Evolutionary conservation across 78 protist species (phyloP), one percentile per base, ranked within the genome.

Genomic region (Diacronema lutheri): DNA sequence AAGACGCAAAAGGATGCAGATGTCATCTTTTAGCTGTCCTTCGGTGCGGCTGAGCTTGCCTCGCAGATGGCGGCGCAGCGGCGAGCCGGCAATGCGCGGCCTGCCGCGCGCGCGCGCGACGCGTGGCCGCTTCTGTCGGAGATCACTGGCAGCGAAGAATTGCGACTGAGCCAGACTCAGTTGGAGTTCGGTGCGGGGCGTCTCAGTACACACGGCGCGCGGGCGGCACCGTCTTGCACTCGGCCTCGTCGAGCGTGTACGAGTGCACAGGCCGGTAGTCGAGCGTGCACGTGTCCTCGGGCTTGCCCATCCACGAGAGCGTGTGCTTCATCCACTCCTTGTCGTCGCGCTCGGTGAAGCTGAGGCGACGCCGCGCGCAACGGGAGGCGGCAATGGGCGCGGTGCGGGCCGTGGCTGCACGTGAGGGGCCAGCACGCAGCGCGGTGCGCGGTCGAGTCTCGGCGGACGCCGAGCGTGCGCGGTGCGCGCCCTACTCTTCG

Each of bases 311-410:
- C 31, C 23, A 46, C 11, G 76, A 40, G 60, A 62, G 62, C 33
- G 33, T 40, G 66, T 83, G 87, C 37, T 97, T 97, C 96, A 96
- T 90, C 99, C 99, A 98, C 73, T 97, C 88, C 29, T 23, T 90
- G 85, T 96, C 97, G 81, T 96, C 96, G 56, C 96, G 88, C 35
- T 84, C 90, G 65, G 26, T 44, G 50, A 44, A 44, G 50, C 50
- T 44, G 50, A 3, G 50, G 14, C 31, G 40, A 4, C 14, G 83
- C 44, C 14, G 83, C 33, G 83, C 19, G 25, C 35, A 1, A n/a
- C n/a, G n/a, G n/a, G n/a, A n/a, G n/a, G n/a, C n/a, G n/a, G n/a
- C n/a, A n/a, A 14, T 80, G 66, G 13, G 38, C n/a, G 41, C 57
- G 84, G 33, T 77, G 74, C 29, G 88, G 76, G 78, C 66, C 81